Evolutionary conservation across 495 filamentous ascomycete species (phyloP).

Genomic region (Staphylotrichum longicolle): DNA sequence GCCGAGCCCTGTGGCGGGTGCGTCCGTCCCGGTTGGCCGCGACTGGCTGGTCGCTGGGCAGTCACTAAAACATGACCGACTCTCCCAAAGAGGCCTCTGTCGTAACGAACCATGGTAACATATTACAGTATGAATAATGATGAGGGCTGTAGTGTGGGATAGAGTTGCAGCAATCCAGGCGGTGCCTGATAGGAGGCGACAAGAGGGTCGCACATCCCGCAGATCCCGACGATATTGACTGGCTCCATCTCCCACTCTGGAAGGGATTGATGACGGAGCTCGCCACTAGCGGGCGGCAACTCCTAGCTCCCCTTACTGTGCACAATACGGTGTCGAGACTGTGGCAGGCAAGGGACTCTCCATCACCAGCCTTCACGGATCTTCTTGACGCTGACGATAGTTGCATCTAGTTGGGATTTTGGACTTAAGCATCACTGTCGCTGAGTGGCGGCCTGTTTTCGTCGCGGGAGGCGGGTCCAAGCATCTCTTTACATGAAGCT

Average conservation of each 20-base stretch:
- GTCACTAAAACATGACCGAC: slow-evolving; percentile 20
- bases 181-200: no score
- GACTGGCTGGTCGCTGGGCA: slow-evolving; percentile 28
- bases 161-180: no score
- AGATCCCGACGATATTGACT: slow-evolving; percentile 10
- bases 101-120: neutral
- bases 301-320: no score
- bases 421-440: no score
- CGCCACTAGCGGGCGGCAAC: neutral
- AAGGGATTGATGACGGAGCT: neutral
- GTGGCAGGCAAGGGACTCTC: no score
- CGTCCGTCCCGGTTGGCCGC: slow-evolving; percentile 18
- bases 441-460: neutral
- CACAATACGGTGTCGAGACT: no score
- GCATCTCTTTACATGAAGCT: slow-evolving; percentile 23
- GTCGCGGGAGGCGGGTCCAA: slow-evolving; percentile 20
- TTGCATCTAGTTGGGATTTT: no score
- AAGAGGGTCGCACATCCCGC: neutral
- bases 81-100: no score
- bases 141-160: neutral
- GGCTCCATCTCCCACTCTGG: neutral
- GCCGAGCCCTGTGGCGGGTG: slow-evolving; percentile 34
- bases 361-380: no score
- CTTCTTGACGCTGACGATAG: no score
- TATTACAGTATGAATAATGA: neutral